Evolutionary conservation across 1,284 basidiomycete genomes (phyloP), one percentile per base, ranked within the genome.

Genomic region (Acaromyces ingoldii): DNA sequence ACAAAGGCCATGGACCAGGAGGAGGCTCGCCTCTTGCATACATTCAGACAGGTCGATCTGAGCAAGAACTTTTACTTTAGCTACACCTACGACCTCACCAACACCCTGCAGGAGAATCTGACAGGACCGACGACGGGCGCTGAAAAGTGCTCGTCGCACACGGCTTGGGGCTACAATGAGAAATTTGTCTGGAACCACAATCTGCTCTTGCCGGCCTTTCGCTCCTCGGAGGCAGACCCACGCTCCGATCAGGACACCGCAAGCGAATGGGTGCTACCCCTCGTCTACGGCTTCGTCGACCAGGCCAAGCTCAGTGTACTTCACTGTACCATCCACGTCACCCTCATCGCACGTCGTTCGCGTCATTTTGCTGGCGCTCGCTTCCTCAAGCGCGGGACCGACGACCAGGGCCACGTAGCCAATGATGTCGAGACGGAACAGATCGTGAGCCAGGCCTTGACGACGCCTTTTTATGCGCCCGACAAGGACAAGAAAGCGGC

Each of bases 381-480:
- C 24, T 99, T 95, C 78, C 78, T 97, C 28, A 97, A 93, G 58
- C 83, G 95, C 51, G 95, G 95, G 1, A 89, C 92, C 19, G 92
- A 96, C 67, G 88, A 92, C 62, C 42, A 60, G 5, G 95, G 95
- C 1, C 89, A 96, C 71, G 95, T 98, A 1, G 95, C 93, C 1
- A 99, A 99, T 69, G 95, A 98, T 76, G 95, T 99, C 2, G 95
- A 99, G 77, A 97, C 92, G 0, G 95, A 99, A 71, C 95, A 99
- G 72, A 95, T 98, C 48, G 92, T 98, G 0, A 90, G 87, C 2
- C 93, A 98, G 72, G 88, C 90, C 0, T 76, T 92, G 6, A 93
- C 91, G 0, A 98, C 64, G 1, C 60, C 72, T 4, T 72, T 75
- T 53, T 75, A 63, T 31, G 63, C 68, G 9, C 71, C 71, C 26